Percentiles rank a stretch among this genome's conserved stretches.
phyloP scores from a whole-genome alignment of 345 rosid genomes.

The Garcia nutans region DNA sequence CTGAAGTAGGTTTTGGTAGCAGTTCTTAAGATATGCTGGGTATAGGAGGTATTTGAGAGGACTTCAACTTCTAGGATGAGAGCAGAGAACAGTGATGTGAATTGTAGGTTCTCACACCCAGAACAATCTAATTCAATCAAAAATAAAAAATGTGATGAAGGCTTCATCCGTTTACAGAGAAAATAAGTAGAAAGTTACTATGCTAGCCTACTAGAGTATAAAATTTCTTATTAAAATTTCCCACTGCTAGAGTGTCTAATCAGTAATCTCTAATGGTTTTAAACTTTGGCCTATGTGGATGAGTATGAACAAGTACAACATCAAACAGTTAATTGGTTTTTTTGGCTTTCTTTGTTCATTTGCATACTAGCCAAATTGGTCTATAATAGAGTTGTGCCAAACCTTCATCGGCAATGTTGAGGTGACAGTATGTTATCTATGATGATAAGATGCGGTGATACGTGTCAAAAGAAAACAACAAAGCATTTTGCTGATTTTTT shows the following conservation, averaged over 20 bases:
- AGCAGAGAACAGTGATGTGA: neutral
- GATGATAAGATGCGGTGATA: neutral
- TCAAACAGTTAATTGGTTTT: too few relatives aligned
- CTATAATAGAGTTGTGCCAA: too few relatives aligned
- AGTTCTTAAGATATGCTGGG: neutral
- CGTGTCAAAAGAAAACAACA: neutral
- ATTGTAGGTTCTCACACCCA: neutral
- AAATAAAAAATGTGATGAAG: neutral
- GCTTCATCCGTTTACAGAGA: neutral
- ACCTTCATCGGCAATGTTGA: neutral
- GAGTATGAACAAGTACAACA: too few relatives aligned
- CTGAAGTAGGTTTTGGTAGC: neutral
- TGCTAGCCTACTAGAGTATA: too few relatives aligned
- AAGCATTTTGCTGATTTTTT: neutral
- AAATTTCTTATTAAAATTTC: too few relatives aligned
- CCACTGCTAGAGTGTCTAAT: too few relatives aligned
- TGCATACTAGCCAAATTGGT: too few relatives aligned
- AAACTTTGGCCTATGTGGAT: too few relatives aligned
- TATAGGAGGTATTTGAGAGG: neutral
- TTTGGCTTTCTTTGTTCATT: too few relatives aligned
- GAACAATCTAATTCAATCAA: too few relatives aligned
- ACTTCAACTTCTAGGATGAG: neutral
- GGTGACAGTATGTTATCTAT: neutral
- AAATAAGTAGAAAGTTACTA: neutral
- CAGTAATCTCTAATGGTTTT: too few relatives aligned